Evolutionary conservation across 225 moss, liverwort and hornwort genomes (phyloP), one percentile per base, ranked within the genome.

Genomic region (Sphagnum tenellum): DNA sequence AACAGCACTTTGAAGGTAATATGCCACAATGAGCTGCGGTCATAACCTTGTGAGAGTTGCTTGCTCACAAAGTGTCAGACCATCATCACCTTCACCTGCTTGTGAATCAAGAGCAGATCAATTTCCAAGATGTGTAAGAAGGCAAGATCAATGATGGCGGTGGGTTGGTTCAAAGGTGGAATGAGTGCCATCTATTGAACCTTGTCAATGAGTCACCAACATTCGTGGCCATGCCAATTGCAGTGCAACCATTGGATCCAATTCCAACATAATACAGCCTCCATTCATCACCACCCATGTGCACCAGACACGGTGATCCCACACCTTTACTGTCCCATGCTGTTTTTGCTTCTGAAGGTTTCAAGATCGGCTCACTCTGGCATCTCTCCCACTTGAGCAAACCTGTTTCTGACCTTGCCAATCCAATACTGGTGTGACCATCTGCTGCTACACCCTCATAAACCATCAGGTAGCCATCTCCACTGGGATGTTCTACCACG

Each of bases 241-340:
- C 83, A 8, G 74, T 77, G 50, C 52, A 64, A 9, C 79, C 74
- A 2, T 48, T 50, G 6, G 59, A 63, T 29, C 73, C 70, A 9
- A 83, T 76, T 8, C 83, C 83, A 2, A 83, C 79, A 46, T 83
- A 83, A 52, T 79, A 83, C 70, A 83, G 62, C 56, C 83, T 66
- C 83, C 83, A 83, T 47, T 83, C 83, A 68, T 79, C 77, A 11
- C 74, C 77, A 50, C 77, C 79, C 79, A 83, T 83, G 65, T 79
- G 83, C 65, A 83, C 83, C 65, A 83, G 72, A 70, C 83, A 83
- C 6, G 83, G 83, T 2, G 76, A 74, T 8, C 79, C 74, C 7
- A 83, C 79, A 8, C 83, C 77, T 55, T 57, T 72, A 4, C 77
- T 74, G 46, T 83, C 83, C 83, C 83, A 83, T 0, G 83, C 83